Evolutionary conservation across 2,329 filamentous ascomycete species (phyloP), one percentile per base, ranked within the genome.

Genomic region (Harringtonia aguacate): DNA sequence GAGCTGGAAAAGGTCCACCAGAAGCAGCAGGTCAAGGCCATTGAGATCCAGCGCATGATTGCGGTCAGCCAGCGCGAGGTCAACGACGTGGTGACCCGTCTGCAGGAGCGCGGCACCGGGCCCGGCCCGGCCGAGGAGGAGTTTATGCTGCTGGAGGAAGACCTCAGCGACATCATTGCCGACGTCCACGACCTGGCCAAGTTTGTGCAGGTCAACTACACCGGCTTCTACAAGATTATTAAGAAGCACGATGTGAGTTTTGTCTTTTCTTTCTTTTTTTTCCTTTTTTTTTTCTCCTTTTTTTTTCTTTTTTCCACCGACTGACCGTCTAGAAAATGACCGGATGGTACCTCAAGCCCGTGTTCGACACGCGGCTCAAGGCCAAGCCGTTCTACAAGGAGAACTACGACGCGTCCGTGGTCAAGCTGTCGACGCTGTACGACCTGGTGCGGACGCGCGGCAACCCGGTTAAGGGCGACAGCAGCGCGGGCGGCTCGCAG

Each of bases 201-300:
- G 67, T 98, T 95, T 61, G 94, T 94, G 8, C 90, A 95, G 68
- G 69, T 98, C 59, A 98, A 98, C 67, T 98, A 98, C 61, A 97
- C 90, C 1, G 92, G 92, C 6, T 98, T 98, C 62, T 94, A 95
- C 70, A 98, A 98, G 73, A 98, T 98, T 51, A 95, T 98, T 65
- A 98, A 98, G 74, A 98, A 98, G 73, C 92, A 98, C 63, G 92
- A 95, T 67, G 86, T 90, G 64, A 55, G 84, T 68, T 33, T n/a
- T 20, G 40, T 27, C 9, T 30, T 18, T 33, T 4, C 17, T 17
- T 22, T n/a, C 4, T 31, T 35, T 39, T 12, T 18, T 13, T 14
- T 30, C 3, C 8, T 36, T 15, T 39, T 43, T 5, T 20, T 30
- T 36, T 43, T 40, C 13, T 36, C 28, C n/a, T n/a, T n/a, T n/a